Base-by-base conservation (phyloP, 257 asterid species). In the Solanum pennellii region DNA sequence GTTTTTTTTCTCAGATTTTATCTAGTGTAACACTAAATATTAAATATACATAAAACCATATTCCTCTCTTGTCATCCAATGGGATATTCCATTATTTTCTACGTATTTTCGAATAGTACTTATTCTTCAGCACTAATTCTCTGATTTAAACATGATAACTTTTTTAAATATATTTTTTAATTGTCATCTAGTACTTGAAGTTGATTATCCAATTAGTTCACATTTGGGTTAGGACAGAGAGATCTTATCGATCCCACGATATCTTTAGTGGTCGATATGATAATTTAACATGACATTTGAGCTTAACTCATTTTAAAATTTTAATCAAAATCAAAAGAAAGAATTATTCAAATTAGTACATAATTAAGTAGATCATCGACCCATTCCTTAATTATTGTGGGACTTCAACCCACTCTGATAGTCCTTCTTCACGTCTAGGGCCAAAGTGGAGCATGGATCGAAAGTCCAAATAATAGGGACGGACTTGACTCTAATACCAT, bases 301-400 rank as follows among this genome's bases (percentile, higher is more conserved):
- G 23, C 23, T 52, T 52, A 52, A 52, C 1, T 52, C 4, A 52
- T 52, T 52, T 52, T 21, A 16, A 52, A 16, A 52, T 16, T 23
- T 18, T 18, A 56, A 3, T 56, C 11, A 56, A 6, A 52, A 9
- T 52, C 1, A 2, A 0, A 18, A 33, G 7, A 8, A 12, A n/a
- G 1, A 2, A 1, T n/a, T 65, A 0, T 12, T 4, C 9, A 65
- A 4, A 3, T 65, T 10, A 0, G 2, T 25, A 66, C 12, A 25
- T 25, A 66, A n/a, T n/a, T n/a, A n/a, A 66, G 37, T 10, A 25
- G 5, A 66, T 3, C 9, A 66, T 4, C 5, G 16, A 2, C 25
- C 0, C 10, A 66, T 12, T 66, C 1, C 9, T 14, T 12, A 65
- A 25, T 12, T 12, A 14, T 2, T 65, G 15, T 12, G 23, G 9